Percentiles rank a stretch among this genome's conserved stretches.
Conservation (phyloP, 352 stramenopile genomes). For the Nothophytophthora sp. region DNA sequence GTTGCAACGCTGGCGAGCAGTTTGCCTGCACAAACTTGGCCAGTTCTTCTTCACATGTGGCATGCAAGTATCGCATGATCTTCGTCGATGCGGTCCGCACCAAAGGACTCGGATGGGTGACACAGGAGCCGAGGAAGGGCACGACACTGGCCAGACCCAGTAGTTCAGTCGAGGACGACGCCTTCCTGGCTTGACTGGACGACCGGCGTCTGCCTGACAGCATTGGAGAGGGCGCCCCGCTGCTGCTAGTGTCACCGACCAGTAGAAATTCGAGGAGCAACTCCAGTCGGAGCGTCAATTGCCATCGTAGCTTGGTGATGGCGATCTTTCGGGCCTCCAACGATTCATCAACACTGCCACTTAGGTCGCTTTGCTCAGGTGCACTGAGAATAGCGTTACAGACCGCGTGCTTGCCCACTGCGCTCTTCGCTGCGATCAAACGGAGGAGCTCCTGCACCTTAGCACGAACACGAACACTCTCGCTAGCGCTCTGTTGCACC, state of each 20-base stretch:
- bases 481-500: conserved; percentile 66
- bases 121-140: conserved; percentile 67
- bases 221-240: conserved; percentile 18
- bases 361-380: conserved; percentile 59
- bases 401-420: conserved; percentile 56
- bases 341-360: conserved; percentile 20
- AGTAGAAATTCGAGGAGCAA: conserved; percentile 57
- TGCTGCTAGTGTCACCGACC: conserved; percentile 17
- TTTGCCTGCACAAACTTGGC: conserved; percentile 49
- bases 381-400: conserved; percentile 74
- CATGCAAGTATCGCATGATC: conserved; percentile 48
- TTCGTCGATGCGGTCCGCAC: conserved; percentile 39
- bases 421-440: conserved; percentile 45
- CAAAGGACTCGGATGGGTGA: conserved; percentile 53
- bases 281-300: conserved; percentile 59
- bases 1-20: conserved; percentile 61
- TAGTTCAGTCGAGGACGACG: conserved; percentile 26
- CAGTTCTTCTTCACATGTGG: conserved; percentile 34
- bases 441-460: conserved; percentile 53
- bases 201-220: conserved; percentile 8
- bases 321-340: conserved; percentile 48
- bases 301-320: conserved; percentile 59
- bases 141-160: conserved; percentile 72
- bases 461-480: conserved; percentile 60
- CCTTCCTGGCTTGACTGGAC: conserved; percentile 5